These are phyloP conservation scores for Blastobotrys muscicola DNA, from an alignment of 805 yeast species.

Conservation along the genomic window DNA sequence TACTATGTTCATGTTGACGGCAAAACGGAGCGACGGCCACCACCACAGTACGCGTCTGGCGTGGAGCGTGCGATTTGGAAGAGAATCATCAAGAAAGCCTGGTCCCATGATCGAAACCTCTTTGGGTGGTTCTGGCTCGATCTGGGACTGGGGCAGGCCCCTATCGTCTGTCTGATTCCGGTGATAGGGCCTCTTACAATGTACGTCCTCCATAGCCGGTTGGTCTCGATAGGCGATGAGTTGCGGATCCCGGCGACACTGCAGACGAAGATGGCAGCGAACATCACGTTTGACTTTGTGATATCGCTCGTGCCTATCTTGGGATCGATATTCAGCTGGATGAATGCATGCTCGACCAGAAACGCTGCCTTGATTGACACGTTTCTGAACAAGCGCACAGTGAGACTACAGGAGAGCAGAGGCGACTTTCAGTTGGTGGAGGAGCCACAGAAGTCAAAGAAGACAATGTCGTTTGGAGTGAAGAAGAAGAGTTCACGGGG, in stretches of 20 bases:
- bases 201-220: slow-evolving; percentile 67
- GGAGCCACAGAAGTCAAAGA: slow-evolving; percentile 1
- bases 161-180: slow-evolving; percentile 63
- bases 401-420: slow-evolving; percentile 10
- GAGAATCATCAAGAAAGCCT: slow-evolving; percentile 63
- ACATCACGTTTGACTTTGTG: slow-evolving; percentile 63
- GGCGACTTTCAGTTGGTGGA: slow-evolving; percentile 14
- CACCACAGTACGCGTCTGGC: slow-evolving; percentile 49
- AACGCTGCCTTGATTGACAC: slow-evolving; percentile 76
- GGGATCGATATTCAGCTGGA: slow-evolving; percentile 71
- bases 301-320: slow-evolving; percentile 72
- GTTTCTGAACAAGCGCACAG: slow-evolving; percentile 23
- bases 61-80: slow-evolving; percentile 65
- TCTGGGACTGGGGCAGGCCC: slow-evolving; percentile 72
- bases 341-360: slow-evolving; percentile 78
- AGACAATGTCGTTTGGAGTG: not conserved
- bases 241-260: slow-evolving; percentile 49
- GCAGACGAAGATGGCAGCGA: slow-evolving; percentile 63
- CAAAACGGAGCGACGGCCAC: slow-evolving; percentile 43
- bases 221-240: slow-evolving; percentile 52
- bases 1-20: slow-evolving; percentile 37
- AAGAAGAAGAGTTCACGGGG: slow-evolving; percentile 1
- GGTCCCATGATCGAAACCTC: slow-evolving; percentile 79
- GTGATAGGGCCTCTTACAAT: slow-evolving; percentile 75
- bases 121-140: slow-evolving; percentile 53